These are phyloP conservation scores for Lagenidium giganteum DNA, from an alignment of 352 stramenopile genomes.

Conservation along the genomic window DNA sequence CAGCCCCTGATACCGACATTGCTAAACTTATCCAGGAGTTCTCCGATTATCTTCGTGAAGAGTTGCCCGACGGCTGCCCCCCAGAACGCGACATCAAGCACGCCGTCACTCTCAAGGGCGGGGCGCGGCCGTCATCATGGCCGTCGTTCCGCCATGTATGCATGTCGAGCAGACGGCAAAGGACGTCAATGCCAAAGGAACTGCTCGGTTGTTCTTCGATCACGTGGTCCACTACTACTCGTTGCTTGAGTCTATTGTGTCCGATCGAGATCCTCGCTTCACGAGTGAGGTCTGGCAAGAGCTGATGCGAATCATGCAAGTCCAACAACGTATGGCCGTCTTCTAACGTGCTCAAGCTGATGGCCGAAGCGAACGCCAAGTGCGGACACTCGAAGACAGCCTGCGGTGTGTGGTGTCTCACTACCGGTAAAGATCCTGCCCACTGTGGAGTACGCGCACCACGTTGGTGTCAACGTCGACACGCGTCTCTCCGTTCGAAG, in stretches of 20 bases:
- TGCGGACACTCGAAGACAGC: conserved; percentile 10
- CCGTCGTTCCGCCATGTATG: background rate
- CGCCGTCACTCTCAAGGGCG: no score
- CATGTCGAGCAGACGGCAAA: conserved; percentile 10
- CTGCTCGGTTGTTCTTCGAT: conserved; percentile 17
- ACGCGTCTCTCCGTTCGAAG: conserved; percentile 9
- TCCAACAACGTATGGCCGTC: conserved; percentile 7
- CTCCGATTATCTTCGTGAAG: no score
- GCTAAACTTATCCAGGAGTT: no score
- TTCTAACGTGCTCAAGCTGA: conserved; percentile 9
- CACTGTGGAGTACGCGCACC: conserved; percentile 9
- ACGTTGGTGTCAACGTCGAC: conserved; percentile 2
- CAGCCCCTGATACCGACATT: no score
- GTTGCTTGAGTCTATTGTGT: conserved; percentile 9
- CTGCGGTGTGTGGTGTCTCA: conserved; percentile 9
- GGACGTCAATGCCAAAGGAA: conserved; percentile 9
- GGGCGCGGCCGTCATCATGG: no score
- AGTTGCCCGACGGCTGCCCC: no score
- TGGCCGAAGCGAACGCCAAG: conserved; percentile 2
- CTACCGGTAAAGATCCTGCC: conserved; percentile 2
- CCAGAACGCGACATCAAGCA: no score
- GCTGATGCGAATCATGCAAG: conserved; percentile 6
- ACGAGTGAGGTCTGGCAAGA: conserved; percentile 14
- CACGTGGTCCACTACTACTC: conserved; percentile 15
- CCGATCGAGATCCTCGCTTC: conserved; percentile 9